Conservation (phyloP, 73 alveolate species). For the Paramecium pentaurelia region DNA sequence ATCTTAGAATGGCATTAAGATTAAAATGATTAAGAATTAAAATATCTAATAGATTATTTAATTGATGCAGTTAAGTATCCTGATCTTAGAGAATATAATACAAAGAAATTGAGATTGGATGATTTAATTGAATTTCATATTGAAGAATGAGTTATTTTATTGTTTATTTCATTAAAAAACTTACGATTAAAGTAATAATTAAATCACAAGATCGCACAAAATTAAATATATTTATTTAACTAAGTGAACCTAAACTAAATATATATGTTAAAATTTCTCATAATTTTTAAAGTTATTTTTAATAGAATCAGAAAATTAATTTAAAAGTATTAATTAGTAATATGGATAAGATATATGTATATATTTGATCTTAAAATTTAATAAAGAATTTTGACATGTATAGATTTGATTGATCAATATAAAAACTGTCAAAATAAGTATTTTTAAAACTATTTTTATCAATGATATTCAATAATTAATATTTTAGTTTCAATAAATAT, state of each 20-base stretch:
- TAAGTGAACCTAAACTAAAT: too few species aligned
- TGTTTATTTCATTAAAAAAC: background rate
- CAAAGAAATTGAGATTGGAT: background rate
- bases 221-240: too few species aligned
- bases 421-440: background rate
- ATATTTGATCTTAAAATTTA: background rate
- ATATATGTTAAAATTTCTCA: too few species aligned
- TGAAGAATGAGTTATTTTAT: conserved; percentile 7
- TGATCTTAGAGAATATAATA: conserved; percentile 58
- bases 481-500: background rate
- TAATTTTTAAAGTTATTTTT: too few species aligned
- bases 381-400: too few species aligned
- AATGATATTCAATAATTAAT: background rate
- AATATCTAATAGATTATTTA: conserved; percentile 69
- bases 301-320: too few species aligned
- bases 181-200: background rate
- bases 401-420: background rate
- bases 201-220: background rate
- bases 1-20: conserved; percentile 76
- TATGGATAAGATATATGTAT: too few species aligned
- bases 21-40: conserved; percentile 76
- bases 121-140: background rate
- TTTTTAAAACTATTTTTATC: background rate
- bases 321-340: too few species aligned
- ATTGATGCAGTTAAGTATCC: conserved; percentile 27